Percentiles rank a stretch among this genome's conserved stretches.
Conservation (phyloP, 2,329 filamentous ascomycete genomes). For the Emergomyces orientalis region DNA sequence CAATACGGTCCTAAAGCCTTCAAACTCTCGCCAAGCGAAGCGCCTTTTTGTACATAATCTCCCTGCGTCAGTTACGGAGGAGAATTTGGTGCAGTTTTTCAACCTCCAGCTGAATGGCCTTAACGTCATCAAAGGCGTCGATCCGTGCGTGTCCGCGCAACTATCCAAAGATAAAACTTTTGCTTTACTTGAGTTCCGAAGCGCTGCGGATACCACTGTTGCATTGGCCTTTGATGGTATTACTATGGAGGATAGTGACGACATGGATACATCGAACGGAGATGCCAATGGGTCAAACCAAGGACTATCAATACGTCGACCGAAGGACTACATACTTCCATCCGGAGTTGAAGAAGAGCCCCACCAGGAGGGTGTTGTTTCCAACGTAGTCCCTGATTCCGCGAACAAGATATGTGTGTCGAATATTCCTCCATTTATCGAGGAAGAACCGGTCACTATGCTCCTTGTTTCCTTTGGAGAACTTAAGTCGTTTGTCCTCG, state of each 20-base stretch:
- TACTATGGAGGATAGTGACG: slow-evolving; percentile 67
- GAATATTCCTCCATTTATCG: slow-evolving; percentile 79
- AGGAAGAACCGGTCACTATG: slow-evolving; percentile 85
- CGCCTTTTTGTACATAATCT: slow-evolving; percentile 83
- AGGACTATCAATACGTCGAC: slow-evolving; percentile 64
- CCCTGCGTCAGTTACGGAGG: slow-evolving; percentile 62
- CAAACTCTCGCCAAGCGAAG: slow-evolving; percentile 88
- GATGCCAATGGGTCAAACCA: slow-evolving; percentile 46
- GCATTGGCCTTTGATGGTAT: slow-evolving; percentile 85
- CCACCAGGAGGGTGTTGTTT: slow-evolving; percentile 67
- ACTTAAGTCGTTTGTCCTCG: slow-evolving; percentile 81
- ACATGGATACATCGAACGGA: slow-evolving; percentile 41
- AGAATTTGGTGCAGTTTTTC: slow-evolving; percentile 73
- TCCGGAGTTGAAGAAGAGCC: slow-evolving; percentile 63
- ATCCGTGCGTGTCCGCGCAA: slow-evolving; percentile 78
- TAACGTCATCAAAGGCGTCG: slow-evolving; percentile 73
- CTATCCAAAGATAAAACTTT: slow-evolving; percentile 70
- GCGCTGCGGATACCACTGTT: slow-evolving; percentile 77
- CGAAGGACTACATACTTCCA: slow-evolving; percentile 95
- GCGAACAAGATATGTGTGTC: slow-evolving; percentile 91
- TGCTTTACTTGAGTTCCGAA: slow-evolving; percentile 85
- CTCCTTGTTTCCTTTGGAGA: slow-evolving; percentile 84
- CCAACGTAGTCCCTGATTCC: slow-evolving; percentile 76
- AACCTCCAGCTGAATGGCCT: slow-evolving; percentile 95
- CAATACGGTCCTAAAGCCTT: slow-evolving; percentile 76